A percentile compares a stretch with the other conserved stretches of the same genome.
These are phyloP conservation scores for Lichtheimia ornata DNA, from an alignment of 371 early-diverging fungal genomes.

Conservation along the genomic window DNA sequence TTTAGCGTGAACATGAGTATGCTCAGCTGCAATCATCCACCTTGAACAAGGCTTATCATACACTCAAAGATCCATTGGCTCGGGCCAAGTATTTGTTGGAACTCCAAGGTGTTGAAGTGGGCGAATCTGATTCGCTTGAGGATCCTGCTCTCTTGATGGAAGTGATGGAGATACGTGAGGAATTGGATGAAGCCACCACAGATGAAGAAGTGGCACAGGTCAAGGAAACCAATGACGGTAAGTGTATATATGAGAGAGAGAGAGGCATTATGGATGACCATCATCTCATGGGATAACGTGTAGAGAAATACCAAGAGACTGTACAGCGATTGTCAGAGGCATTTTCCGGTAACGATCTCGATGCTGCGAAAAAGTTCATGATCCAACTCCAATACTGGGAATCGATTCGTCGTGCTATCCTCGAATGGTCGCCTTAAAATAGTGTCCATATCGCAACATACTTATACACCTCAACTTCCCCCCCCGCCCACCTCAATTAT, in stretches of 20 bases:
- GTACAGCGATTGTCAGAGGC: conserved; percentile 45
- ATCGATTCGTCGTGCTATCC: conserved; percentile 60
- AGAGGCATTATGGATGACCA: neutral
- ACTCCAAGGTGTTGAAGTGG: conserved; percentile 58
- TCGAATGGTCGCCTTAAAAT: conserved; percentile 64
- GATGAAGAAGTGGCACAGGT: conserved; percentile 15
- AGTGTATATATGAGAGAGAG: neutral
- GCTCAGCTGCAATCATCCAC: conserved; percentile 82
- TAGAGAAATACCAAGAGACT: conserved; percentile 41
- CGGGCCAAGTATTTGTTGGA: conserved; percentile 82
- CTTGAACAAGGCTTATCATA: conserved; percentile 86
- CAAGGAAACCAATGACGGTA: conserved; percentile 27
- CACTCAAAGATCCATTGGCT: conserved; percentile 75
- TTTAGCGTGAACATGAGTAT: conserved; percentile 67
- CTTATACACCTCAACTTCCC: no score
- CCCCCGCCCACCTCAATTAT: no score
- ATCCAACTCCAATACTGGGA: conserved; percentile 74
- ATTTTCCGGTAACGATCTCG: conserved; percentile 54
- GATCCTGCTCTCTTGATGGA: conserved; percentile 81
- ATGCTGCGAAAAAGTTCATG: conserved; percentile 56
- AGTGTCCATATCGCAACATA: no score
- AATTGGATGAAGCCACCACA: conserved; percentile 40
- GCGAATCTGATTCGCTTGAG: conserved; percentile 68
- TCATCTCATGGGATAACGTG: neutral
- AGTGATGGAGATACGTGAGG: conserved; percentile 68